These are phyloP conservation scores for Anaeramoeba flamelloides DNA, from an alignment of 78 protist genomes.

Conservation along the genomic window DNA sequence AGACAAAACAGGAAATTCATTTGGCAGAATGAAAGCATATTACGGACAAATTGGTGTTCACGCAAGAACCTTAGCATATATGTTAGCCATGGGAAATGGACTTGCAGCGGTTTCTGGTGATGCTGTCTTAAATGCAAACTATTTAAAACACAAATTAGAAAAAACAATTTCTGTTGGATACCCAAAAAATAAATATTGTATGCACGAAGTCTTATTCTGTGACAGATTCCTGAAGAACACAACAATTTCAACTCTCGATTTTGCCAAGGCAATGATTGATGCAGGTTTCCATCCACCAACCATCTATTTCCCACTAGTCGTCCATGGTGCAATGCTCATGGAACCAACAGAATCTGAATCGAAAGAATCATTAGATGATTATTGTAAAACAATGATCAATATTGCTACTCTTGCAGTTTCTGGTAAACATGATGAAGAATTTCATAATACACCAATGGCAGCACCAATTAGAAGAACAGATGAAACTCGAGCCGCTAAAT, in stretches of 20 bases:
- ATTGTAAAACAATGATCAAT: neutral
- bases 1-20: neutral
- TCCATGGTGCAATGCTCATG: slow-evolving; percentile 16
- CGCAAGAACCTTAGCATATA: slow-evolving; percentile 2
- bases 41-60: slow-evolving; percentile 9
- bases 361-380: slow-evolving; percentile 2
- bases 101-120: neutral
- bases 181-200: neutral
- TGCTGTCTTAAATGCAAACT: slow-evolving; percentile 24
- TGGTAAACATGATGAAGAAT: neutral
- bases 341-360: slow-evolving; percentile 24
- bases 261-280: slow-evolving; percentile 21
- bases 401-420: neutral
- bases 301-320: slow-evolving; percentile 24
- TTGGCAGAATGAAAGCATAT: neutral
- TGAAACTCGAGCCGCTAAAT: slow-evolving; percentile 5
- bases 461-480: slow-evolving; percentile 11
- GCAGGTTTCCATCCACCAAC: slow-evolving; percentile 24
- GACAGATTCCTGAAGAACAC: slow-evolving; percentile 10
- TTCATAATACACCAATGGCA: too few species aligned
- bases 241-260: slow-evolving; percentile 16
- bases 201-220: slow-evolving; percentile 16
- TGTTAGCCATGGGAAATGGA: too few species aligned
- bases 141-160: neutral
- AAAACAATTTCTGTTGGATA: neutral